phyloP scores from a whole-genome alignment of 768 basidiomycete genomes.

The Calocybe indica region DNA sequence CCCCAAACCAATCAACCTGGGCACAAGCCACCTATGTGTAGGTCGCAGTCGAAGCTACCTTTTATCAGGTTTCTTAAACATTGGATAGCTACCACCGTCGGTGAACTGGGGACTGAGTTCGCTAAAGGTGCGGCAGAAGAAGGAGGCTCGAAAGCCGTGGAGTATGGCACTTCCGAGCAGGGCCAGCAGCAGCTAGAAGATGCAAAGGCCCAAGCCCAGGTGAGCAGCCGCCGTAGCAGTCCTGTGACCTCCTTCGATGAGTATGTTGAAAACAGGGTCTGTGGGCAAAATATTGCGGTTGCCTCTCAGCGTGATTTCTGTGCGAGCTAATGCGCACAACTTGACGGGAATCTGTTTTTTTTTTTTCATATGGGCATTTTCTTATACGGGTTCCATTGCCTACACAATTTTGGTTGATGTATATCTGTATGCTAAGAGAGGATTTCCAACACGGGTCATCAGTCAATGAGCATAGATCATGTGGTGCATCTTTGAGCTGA shows the following conservation, averaged over 20 bases:
- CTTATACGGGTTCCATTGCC: too few species aligned
- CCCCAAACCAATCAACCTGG: constrained; percentile 3
- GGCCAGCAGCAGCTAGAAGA: constrained; percentile 18
- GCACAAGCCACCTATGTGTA: constrained; percentile 7
- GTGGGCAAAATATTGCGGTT: constrained; percentile 22
- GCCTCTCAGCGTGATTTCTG: constrained; percentile 4
- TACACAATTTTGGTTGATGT: too few species aligned
- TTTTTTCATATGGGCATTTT: too few species aligned
- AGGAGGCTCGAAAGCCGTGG: constrained; percentile 17
- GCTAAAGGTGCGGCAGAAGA: constrained; percentile 17
- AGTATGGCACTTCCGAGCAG: constrained; percentile 14
- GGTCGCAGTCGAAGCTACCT: neutral
- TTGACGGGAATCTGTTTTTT: too few species aligned
- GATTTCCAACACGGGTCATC: too few species aligned
- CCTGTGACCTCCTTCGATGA: neutral
- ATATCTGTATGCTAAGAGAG: too few species aligned
- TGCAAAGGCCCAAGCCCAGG: constrained; percentile 20
- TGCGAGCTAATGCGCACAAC: too few species aligned
- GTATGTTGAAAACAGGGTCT: constrained; percentile 10
- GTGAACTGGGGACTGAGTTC: constrained; percentile 13
- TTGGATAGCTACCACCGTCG: too few species aligned
- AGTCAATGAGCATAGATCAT: too few species aligned
- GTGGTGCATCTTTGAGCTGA: too few species aligned
- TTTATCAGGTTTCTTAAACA: too few species aligned
- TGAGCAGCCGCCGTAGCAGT: neutral